Conservation (phyloP, 1,139 yeast genomes). For the Taphrina confusa region DNA sequence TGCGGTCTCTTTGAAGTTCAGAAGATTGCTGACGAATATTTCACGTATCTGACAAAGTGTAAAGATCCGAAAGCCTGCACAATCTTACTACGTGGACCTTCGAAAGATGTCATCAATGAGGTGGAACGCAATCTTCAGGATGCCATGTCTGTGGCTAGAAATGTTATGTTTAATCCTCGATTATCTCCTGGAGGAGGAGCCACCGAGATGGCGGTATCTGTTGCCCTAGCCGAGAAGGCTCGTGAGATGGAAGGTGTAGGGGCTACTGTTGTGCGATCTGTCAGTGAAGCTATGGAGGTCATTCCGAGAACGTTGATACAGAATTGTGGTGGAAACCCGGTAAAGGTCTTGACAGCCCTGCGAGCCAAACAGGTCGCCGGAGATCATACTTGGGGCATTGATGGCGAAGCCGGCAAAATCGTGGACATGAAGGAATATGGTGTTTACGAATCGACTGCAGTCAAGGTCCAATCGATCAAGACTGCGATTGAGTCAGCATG, state of each 20-base stretch:
- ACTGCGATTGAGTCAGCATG: slow-evolving; percentile 98
- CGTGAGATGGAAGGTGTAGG: slow-evolving; percentile 90
- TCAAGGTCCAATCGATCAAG: slow-evolving; percentile 92
- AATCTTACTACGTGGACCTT: slow-evolving; percentile 87
- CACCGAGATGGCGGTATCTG: slow-evolving; percentile 97
- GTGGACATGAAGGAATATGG: slow-evolving; percentile 96
- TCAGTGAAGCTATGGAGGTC: slow-evolving; percentile 97
- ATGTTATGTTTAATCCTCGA: slow-evolving; percentile 91
- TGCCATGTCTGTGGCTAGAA: slow-evolving; percentile 97
- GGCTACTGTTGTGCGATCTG: slow-evolving; percentile 99
- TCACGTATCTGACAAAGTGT: slow-evolving; percentile 80
- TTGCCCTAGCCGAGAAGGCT: slow-evolving; percentile 83
- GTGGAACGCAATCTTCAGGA: slow-evolving; percentile 96
- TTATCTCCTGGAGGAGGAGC: slow-evolving; percentile 99
- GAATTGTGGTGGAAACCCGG: slow-evolving; percentile 97
- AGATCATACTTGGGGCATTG: slow-evolving; percentile 78
- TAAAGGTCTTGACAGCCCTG: slow-evolving; percentile 80
- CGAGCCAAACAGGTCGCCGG: slow-evolving; percentile 90
- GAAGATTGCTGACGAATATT: slow-evolving; percentile 95
- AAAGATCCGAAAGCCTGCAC: slow-evolving; percentile 91
- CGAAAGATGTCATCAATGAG: slow-evolving; percentile 94
- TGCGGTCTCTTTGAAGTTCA: slow-evolving; percentile 94
- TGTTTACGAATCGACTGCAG: slow-evolving; percentile 98
- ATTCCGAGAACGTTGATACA: slow-evolving; percentile 96
- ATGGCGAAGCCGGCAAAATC: slow-evolving; percentile 90